phyloP scores from a whole-genome alignment of 164 flowering plant genomes.

The Saururus chinensis region DNA sequence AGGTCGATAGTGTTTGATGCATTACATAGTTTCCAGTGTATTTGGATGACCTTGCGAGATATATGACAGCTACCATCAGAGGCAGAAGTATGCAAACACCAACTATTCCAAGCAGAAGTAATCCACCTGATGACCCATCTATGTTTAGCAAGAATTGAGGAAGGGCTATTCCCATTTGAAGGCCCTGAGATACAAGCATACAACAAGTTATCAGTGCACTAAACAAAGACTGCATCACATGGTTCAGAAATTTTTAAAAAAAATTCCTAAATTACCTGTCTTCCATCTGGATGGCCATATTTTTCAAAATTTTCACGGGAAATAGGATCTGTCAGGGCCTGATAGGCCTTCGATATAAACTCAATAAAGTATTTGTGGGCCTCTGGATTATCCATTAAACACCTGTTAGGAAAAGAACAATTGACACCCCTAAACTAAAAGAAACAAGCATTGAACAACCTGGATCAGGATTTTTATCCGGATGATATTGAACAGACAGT shows the following conservation, averaged over 20 bases:
- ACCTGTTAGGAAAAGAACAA: neutral
- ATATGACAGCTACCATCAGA: slow-evolving; percentile 73
- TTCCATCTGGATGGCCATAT: no score
- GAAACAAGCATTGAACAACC: slow-evolving; percentile 33
- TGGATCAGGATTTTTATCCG: slow-evolving; percentile 99
- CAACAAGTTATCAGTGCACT: no score
- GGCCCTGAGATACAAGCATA: slow-evolving; percentile 41
- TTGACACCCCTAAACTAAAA: neutral
- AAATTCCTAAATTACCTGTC: slow-evolving; percentile 54
- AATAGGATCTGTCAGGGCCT: slow-evolving; percentile 89
- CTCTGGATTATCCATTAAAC: slow-evolving; percentile 37
- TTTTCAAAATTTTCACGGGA: slow-evolving; percentile 93
- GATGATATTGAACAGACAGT: slow-evolving; percentile 94
- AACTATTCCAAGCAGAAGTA: slow-evolving; percentile 79
- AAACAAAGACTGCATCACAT: no score
- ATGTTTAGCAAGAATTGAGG: slow-evolving; percentile 81
- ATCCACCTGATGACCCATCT: slow-evolving; percentile 94
- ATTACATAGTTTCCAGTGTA: no score
- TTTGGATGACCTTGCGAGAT: slow-evolving; percentile 87
- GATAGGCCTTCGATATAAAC: slow-evolving; percentile 91
- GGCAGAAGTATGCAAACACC: slow-evolving; percentile 93
- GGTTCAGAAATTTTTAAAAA: slow-evolving; percentile 1
- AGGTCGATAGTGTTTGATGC: no score
- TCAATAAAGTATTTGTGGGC: slow-evolving; percentile 88
- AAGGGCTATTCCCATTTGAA: slow-evolving; percentile 98